These are phyloP conservation scores for Metschnikowia similis DNA, from an alignment of 805 yeast species.

Conservation along the genomic window DNA sequence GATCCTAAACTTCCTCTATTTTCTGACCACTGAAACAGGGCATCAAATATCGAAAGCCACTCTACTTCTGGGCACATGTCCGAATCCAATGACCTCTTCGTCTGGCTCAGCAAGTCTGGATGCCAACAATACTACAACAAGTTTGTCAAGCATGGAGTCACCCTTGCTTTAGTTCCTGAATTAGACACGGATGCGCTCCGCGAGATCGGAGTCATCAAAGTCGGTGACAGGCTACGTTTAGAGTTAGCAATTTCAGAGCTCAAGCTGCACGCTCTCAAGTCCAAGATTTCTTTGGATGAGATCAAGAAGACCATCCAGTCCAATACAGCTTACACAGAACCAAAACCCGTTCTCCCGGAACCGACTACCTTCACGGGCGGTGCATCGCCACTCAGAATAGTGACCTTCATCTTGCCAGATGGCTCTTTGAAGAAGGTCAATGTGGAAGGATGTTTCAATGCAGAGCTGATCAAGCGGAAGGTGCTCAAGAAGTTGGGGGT, in stretches of 20 bases:
- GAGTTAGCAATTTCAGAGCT: constrained; percentile 52
- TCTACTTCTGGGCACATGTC: constrained; percentile 4
- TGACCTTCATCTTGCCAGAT: constrained; percentile 69
- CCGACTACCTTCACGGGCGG: neutral
- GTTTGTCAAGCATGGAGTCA: constrained; percentile 48
- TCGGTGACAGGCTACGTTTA: constrained; percentile 79
- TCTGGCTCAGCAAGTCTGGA: constrained; percentile 33
- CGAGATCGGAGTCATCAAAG: constrained; percentile 67
- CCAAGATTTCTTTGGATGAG: constrained; percentile 11
- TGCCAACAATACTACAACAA: constrained; percentile 32
- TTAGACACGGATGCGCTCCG: constrained; percentile 61
- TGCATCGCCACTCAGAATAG: constrained; percentile 19
- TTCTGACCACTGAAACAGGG: neutral
- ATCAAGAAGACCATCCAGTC: constrained; percentile 3
- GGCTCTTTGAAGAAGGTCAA: constrained; percentile 68
- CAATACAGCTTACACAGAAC: neutral
- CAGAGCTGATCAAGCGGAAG: constrained; percentile 69
- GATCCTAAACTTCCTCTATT: no score
- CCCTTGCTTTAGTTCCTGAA: constrained; percentile 53
- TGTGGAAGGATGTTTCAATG: constrained; percentile 75
- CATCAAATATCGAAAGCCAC: neutral
- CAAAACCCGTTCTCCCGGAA: neutral
- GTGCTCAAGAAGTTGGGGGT: constrained; percentile 57
- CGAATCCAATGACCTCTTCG: constrained; percentile 24
- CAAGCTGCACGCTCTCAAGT: constrained; percentile 19